Conservation (phyloP, 192 early-diverging fungal species). For the Spizellomyces punctatus region DNA sequence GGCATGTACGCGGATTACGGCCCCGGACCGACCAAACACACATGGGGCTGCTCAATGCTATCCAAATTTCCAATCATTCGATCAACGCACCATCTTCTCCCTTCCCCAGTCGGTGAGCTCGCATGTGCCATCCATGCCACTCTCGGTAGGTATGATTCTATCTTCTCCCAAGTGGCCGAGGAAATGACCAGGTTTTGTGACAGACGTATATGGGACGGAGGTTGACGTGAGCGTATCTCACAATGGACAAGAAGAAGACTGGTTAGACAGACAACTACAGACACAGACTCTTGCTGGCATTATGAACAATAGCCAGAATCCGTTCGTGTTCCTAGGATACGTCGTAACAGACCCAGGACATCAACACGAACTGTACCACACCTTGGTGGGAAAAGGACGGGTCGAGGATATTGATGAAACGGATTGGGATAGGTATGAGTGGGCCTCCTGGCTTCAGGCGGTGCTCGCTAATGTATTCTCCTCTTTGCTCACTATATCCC, state of each 20-base stretch:
- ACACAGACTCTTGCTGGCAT: slow-evolving; percentile 8
- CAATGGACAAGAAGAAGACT: slow-evolving; percentile 29
- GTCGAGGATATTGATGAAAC: slow-evolving; percentile 11
- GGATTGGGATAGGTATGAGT: slow-evolving; percentile 14
- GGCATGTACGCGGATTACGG: slow-evolving; percentile 25
- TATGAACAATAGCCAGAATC: slow-evolving; percentile 21
- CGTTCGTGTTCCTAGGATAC: slow-evolving; percentile 28
- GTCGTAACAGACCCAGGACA: slow-evolving; percentile 18
- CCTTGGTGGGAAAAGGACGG: slow-evolving; percentile 1
- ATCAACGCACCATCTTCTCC: slow-evolving; percentile 21
- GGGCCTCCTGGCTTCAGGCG: not conserved
- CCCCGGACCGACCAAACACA: slow-evolving; percentile 21
- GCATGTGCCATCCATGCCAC: slow-evolving; percentile 30
- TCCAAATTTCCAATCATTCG: slow-evolving; percentile 20
- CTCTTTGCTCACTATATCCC: not conserved
- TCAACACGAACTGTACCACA: slow-evolving; percentile 8
- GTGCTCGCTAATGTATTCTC: not conserved
- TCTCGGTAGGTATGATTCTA: slow-evolving; percentile 3
- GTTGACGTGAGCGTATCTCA: slow-evolving; percentile 24
- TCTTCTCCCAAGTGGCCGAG: not conserved
- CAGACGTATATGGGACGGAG: slow-evolving; percentile 20
- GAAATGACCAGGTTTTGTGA: not conserved
- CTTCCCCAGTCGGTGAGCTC: slow-evolving; percentile 25
- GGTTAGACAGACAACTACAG: slow-evolving; percentile 17
- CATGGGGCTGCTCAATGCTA: slow-evolving; percentile 24